Conservation (phyloP, 768 basidiomycete species). For the Lentinula boryana region DNA sequence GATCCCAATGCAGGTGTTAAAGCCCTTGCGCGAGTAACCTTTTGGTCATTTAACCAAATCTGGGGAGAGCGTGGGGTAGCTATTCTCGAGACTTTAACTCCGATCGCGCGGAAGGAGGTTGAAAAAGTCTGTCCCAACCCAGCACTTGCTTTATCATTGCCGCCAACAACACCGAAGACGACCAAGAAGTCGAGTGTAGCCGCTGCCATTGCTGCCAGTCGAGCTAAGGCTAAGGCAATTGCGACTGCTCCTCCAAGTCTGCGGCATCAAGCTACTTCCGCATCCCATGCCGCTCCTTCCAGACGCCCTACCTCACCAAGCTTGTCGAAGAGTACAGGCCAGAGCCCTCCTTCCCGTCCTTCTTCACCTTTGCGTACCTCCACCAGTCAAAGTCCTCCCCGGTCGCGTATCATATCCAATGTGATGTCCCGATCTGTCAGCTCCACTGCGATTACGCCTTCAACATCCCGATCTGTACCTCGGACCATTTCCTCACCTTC, state of each 20-base stretch:
- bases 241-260: slow-evolving; percentile 76
- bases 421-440: slow-evolving; percentile 40
- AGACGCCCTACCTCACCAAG: slow-evolving; percentile 39
- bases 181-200: slow-evolving; percentile 79
- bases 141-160: slow-evolving; percentile 29
- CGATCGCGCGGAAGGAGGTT: slow-evolving; percentile 68
- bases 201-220: slow-evolving; percentile 84
- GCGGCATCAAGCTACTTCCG: slow-evolving; percentile 77
- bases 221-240: slow-evolving; percentile 81
- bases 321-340: slow-evolving; percentile 28
- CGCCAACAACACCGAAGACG: slow-evolving; percentile 47
- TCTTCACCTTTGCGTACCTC: slow-evolving; percentile 43
- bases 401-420: slow-evolving; percentile 36
- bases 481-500: slow-evolving; percentile 27
- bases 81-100: slow-evolving; percentile 66
- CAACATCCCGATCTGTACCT: slow-evolving; percentile 36
- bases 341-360: slow-evolving; percentile 31
- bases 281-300: slow-evolving; percentile 48
- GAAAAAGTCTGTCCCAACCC: slow-evolving; percentile 79
- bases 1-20: slow-evolving; percentile 80
- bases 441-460: slow-evolving; percentile 19
- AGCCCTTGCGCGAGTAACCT: slow-evolving; percentile 64
- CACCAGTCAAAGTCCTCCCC: slow-evolving; percentile 40
- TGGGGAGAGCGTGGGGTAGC: slow-evolving; percentile 68
- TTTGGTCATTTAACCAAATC: slow-evolving; percentile 73